Conservation (phyloP, 352 stramenopile genomes). For the Globisporangium takayamanum region DNA sequence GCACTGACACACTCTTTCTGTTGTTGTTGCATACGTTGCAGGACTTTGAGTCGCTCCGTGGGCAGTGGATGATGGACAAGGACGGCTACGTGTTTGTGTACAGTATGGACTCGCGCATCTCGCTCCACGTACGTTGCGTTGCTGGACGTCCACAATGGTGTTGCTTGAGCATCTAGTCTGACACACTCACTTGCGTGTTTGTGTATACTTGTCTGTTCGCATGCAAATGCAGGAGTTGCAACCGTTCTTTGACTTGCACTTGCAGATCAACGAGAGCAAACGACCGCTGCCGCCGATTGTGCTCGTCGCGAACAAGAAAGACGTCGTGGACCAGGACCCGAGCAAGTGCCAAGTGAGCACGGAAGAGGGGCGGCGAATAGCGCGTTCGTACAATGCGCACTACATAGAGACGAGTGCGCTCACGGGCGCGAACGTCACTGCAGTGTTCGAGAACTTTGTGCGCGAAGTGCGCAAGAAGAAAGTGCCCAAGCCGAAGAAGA, state of each 20-base stretch:
- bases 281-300: conserved; percentile 78
- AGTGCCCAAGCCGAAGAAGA: conserved; percentile 72
- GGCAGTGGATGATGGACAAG: conserved; percentile 90
- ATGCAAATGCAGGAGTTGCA: conserved; percentile 53
- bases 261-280: conserved; percentile 86
- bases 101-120: conserved; percentile 86
- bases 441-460: conserved; percentile 86
- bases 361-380: conserved; percentile 79
- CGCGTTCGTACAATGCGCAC: conserved; percentile 78
- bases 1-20: not conserved
- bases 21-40: conserved; percentile 11
- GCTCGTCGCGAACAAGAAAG: conserved; percentile 87
- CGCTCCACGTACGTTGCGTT: conserved; percentile 51
- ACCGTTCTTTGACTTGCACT: conserved; percentile 83
- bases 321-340: conserved; percentile 76
- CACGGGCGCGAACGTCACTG: conserved; percentile 80
- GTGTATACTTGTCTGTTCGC: not conserved
- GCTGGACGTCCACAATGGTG: not conserved
- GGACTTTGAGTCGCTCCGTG: conserved; percentile 86
- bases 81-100: conserved; percentile 90
- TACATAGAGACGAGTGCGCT: conserved; percentile 87
- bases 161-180: not conserved
- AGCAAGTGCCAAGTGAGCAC: conserved; percentile 81
- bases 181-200: not conserved
- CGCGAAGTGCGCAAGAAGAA: conserved; percentile 79